Conservation (phyloP, 2,329 filamentous ascomycete species). For the Emergomyces orientalis region DNA sequence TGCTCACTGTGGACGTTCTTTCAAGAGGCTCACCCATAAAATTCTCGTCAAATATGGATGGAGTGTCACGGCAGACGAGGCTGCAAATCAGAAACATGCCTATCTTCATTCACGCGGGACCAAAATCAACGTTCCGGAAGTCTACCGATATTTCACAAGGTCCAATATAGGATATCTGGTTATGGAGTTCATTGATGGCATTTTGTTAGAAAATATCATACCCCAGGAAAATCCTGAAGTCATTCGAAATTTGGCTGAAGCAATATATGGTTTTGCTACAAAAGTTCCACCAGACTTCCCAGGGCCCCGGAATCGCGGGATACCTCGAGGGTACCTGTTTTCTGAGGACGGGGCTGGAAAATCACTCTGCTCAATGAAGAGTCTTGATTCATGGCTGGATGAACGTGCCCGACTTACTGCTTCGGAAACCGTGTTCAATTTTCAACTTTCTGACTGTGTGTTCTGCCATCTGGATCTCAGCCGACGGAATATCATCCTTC, state of each 20-base stretch:
- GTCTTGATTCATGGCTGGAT: conserved; percentile 2
- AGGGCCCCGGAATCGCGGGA: background rate
- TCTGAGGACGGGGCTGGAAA: conserved; percentile 5
- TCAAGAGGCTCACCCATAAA: conserved; percentile 2
- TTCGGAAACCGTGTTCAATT: background rate
- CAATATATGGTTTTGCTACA: background rate
- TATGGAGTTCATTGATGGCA: conserved; percentile 4
- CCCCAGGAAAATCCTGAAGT: background rate
- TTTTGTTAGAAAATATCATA: background rate
- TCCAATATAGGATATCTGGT: background rate
- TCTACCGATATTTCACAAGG: conserved; percentile 1
- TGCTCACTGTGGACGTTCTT: background rate
- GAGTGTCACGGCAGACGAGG: conserved; percentile 1
- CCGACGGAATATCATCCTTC: conserved; percentile 4
- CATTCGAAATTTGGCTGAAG: conserved; percentile 3
- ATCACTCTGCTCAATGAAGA: conserved; percentile 1
- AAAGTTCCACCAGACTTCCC: conserved; percentile 3
- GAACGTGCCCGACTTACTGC: conserved; percentile 2
- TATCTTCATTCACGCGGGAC: conserved; percentile 4
- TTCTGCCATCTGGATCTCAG: conserved; percentile 5
- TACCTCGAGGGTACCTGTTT: conserved; percentile 1
- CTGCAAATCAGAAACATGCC: conserved; percentile 3
- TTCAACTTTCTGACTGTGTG: conserved; percentile 5
- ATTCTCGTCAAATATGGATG: conserved; percentile 1
- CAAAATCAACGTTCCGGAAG: conserved; percentile 2